A percentile compares a stretch with the other conserved stretches of the same genome.
Conservation (phyloP, 2,329 filamentous ascomycete genomes). For the Trichoderma guizhouense region DNA sequence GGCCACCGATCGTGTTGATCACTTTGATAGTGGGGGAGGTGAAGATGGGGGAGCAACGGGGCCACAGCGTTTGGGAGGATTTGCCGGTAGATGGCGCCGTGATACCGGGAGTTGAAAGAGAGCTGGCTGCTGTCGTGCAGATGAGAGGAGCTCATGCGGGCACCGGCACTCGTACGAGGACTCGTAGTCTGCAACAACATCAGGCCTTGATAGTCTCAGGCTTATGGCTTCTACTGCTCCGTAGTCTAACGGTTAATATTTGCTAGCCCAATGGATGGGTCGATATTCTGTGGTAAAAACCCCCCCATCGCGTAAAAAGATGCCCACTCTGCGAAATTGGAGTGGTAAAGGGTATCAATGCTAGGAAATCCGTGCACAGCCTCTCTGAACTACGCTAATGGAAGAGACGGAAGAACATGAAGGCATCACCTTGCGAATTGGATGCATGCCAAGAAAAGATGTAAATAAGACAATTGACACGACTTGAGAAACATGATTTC, state of each 20-base stretch:
- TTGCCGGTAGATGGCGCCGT: neutral
- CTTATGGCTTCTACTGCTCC: neutral
- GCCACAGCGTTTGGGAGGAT: neutral
- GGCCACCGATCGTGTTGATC: slow-evolving; percentile 14
- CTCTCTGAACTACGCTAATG: neutral
- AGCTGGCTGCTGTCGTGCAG: neutral
- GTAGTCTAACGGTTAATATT: neutral
- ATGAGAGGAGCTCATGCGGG: neutral
- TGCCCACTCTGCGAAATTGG: slow-evolving; percentile 5
- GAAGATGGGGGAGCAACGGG: slow-evolving; percentile 6
- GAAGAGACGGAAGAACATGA: neutral
- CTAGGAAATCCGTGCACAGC: neutral
- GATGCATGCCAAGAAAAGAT: neutral
- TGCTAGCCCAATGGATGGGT: neutral
- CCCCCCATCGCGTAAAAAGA: neutral
- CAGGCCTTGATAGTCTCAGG: neutral
- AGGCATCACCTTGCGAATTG: neutral
- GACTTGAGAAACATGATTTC: neutral
- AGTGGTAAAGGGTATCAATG: slow-evolving; percentile 1
- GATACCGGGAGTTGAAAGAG: neutral
- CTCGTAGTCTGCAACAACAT: neutral
- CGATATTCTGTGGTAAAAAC: neutral
- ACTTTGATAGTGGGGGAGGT: slow-evolving; percentile 10
- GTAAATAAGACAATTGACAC: neutral
- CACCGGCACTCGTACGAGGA: neutral